Conservation (phyloP, 2,329 filamentous ascomycete genomes). For the Metarhizium robertsii region DNA sequence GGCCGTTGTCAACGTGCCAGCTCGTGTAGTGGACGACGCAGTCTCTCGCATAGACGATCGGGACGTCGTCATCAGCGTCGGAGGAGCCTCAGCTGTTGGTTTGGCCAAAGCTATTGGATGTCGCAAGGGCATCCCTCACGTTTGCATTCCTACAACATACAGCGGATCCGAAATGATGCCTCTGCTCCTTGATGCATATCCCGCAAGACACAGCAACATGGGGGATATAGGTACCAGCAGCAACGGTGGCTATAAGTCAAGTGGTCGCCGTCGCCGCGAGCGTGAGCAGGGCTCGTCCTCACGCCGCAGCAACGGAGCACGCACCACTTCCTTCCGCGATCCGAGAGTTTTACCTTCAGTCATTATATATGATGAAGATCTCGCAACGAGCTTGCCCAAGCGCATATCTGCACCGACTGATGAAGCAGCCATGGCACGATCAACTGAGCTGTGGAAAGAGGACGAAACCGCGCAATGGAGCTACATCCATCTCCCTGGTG, state of each 20-base stretch:
- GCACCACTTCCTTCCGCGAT: constrained; percentile 11
- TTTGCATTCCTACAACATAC: constrained; percentile 52
- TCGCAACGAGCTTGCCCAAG: constrained; percentile 19
- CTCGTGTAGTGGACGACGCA: constrained; percentile 18
- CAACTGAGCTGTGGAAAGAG: constrained; percentile 8
- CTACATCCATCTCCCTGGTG: constrained; percentile 26
- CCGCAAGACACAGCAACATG: constrained; percentile 9
- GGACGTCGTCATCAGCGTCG: constrained; percentile 52
- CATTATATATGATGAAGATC: constrained; percentile 29
- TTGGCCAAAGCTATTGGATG: constrained; percentile 46
- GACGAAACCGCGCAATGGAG: constrained; percentile 24
- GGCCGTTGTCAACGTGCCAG: constrained; percentile 18
- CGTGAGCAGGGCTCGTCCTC: background rate
- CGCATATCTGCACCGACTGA: constrained; percentile 20
- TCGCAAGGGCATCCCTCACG: constrained; percentile 43
- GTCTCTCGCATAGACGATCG: constrained; percentile 24
- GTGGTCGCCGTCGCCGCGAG: background rate
- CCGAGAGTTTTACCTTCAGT: constrained; percentile 18
- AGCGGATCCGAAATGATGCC: constrained; percentile 50
- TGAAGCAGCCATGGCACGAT: constrained; percentile 10
- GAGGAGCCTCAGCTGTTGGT: constrained; percentile 52
- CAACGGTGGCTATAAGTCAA: constrained; percentile 4
- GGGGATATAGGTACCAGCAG: background rate
- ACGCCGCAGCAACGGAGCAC: constrained; percentile 4
- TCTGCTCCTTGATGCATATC: constrained; percentile 9